Percentiles rank a stretch among this genome's conserved stretches.
Conservation (phyloP, 495 filamentous ascomycete species). For the Talaromyces thailandensis region DNA sequence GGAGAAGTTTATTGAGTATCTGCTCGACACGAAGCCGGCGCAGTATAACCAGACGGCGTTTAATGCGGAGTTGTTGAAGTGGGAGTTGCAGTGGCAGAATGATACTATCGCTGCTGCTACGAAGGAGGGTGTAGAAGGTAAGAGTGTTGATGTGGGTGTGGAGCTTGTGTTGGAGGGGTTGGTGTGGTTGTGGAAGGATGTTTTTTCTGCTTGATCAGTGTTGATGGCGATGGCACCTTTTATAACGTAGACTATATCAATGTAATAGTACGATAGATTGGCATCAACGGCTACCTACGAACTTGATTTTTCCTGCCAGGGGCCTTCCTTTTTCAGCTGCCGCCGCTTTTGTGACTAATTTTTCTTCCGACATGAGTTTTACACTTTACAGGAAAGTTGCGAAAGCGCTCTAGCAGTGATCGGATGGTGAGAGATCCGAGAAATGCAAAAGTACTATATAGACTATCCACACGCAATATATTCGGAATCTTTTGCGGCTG, state of each 20-base stretch:
- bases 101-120: conserved; percentile 12
- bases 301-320: no score
- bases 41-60: conserved; percentile 27
- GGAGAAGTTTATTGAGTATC: conserved; percentile 38
- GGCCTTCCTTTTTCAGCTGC: no score
- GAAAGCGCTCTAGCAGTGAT: no score
- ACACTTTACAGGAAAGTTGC: no score
- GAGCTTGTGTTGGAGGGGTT: conserved; percentile 14
- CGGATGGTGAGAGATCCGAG: no score
- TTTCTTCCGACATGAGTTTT: no score
- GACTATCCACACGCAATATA: no score
- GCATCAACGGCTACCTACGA: no score
- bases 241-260: background rate
- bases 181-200: conserved; percentile 12
- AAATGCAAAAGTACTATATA: no score
- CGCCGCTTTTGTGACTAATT: no score
- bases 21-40: conserved; percentile 18
- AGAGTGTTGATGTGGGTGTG: conserved; percentile 7
- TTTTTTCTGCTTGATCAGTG: conserved; percentile 12
- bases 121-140: background rate
- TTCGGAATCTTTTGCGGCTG: no score
- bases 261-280: background rate
- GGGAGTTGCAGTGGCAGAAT: conserved; percentile 34
- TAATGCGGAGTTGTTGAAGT: conserved; percentile 16
- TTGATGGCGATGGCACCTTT: background rate